These are phyloP conservation scores for Physaria fendleri DNA, from an alignment of 345 rosid species.

Conservation along the genomic window DNA sequence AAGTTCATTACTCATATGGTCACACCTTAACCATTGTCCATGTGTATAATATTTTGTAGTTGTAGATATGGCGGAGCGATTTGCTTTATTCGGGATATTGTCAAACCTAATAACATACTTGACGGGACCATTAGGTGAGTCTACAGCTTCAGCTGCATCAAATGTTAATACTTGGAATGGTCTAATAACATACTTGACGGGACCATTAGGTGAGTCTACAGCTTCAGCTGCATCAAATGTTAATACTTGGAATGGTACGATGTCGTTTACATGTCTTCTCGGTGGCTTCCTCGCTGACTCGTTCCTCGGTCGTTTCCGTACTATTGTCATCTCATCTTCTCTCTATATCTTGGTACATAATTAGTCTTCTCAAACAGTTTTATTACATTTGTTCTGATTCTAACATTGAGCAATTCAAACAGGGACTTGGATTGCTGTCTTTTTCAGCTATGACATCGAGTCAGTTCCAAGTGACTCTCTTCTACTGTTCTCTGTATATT, in stretches of 20 bases:
- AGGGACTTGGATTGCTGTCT: conserved; percentile 45
- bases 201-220: conserved; percentile 53
- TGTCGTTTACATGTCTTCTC: conserved; percentile 45
- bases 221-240: conserved; percentile 58
- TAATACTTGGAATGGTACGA: conserved; percentile 52
- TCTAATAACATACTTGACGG: conserved; percentile 54
- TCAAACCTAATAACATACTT: conserved; percentile 55
- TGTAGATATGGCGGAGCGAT: conserved; percentile 45
- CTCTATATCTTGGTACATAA: conserved; percentile 42
- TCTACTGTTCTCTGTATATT: conserved; percentile 33
- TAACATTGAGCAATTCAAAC: no score
- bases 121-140: conserved; percentile 58
- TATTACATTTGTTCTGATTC: no score
- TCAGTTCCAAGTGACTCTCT: conserved; percentile 18
- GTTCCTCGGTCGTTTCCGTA: conserved; percentile 56
- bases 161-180: conserved; percentile 59
- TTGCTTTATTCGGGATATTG: conserved; percentile 40
- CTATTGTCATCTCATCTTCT: conserved; percentile 43
- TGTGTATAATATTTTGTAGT: no score
- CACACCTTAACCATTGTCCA: no score
- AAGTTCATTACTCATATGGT: no score
- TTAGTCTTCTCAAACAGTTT: background rate
- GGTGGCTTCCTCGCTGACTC: conserved; percentile 66
- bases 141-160: conserved; percentile 51
- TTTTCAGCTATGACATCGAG: conserved; percentile 26